A percentile compares a stretch with the other conserved stretches of the same genome.
These are phyloP conservation scores for Phanerodontia chrysosporium DNA, from an alignment of 768 basidiomycete genomes.

Conservation along the genomic window DNA sequence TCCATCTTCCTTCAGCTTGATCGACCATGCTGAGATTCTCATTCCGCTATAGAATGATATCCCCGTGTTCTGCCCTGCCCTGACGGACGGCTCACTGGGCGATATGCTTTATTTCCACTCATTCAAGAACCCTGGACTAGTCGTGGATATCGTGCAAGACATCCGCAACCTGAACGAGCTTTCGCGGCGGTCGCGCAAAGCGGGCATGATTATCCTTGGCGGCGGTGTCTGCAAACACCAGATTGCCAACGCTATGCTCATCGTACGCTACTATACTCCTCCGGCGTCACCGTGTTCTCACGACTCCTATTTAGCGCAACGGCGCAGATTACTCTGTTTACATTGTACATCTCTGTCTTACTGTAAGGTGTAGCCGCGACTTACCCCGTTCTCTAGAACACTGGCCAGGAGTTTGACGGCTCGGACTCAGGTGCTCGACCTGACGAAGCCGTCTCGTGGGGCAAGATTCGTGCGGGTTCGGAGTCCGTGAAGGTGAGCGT, in stretches of 20 bases:
- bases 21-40: no score
- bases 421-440: constrained; percentile 96
- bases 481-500: constrained; percentile 71
- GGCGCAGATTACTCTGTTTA: constrained; percentile 97
- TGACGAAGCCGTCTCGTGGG: constrained; percentile 98
- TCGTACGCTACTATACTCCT: constrained; percentile 48
- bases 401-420: constrained; percentile 98
- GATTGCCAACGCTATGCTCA: constrained; percentile 99
- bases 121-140: constrained; percentile 78
- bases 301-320: no score
- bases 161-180: constrained; percentile 90
- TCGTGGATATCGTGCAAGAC: constrained; percentile 92
- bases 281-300: no score
- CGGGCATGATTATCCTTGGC: constrained; percentile 97
- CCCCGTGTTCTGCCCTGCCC: constrained; percentile 96
- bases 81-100: constrained; percentile 96
- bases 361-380: background rate
- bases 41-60: constrained; percentile 99
- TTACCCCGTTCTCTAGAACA: constrained; percentile 55
- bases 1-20: constrained; percentile 5
- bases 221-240: constrained; percentile 99
- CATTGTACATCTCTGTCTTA: constrained; percentile 52
- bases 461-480: constrained; percentile 87
- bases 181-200: constrained; percentile 81
- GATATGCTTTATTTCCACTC: constrained; percentile 99